Evolutionary conservation across 176 grass and related monocot genomes (phyloP).

Genomic region (Juncus effusus): DNA sequence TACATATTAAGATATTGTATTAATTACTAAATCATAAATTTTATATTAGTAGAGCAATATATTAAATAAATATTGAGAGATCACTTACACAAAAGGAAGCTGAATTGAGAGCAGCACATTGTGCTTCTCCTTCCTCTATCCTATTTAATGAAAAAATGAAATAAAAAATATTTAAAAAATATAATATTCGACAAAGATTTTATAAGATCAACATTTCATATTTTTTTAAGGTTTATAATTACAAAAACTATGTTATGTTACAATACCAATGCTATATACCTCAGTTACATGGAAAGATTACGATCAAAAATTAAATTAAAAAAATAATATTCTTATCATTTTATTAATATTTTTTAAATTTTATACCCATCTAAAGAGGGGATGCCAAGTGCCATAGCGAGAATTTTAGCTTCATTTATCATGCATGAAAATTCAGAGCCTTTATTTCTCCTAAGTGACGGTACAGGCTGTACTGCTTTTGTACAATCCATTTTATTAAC

Average conservation of each 20-base stretch:
- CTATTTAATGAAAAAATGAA: slow-evolving; percentile 31
- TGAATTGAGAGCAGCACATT: slow-evolving; percentile 72
- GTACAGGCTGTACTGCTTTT: slow-evolving; percentile 35
- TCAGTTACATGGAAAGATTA: background rate
- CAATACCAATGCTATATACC: background rate
- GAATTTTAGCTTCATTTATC: slow-evolving; percentile 88
- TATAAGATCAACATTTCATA: slow-evolving; percentile 4
- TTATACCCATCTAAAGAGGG: slow-evolving; percentile 84
- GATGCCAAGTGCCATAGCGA: slow-evolving; percentile 70
- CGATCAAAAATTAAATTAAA: background rate
- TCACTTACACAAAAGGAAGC: slow-evolving; percentile 74
- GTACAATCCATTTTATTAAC: slow-evolving; percentile 35
- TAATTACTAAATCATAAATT: background rate
- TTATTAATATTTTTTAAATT: background rate
- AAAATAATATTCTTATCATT: too few species aligned
- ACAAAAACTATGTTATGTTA: too few species aligned
- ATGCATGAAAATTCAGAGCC: slow-evolving; percentile 87
- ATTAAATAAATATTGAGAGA: background rate
- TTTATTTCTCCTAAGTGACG: slow-evolving; percentile 68
- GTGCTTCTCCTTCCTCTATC: slow-evolving; percentile 93
- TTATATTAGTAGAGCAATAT: background rate
- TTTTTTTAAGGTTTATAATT: background rate
- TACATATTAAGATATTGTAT: slow-evolving; percentile 21
- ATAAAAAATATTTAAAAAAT: background rate
- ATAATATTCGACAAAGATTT: background rate